Conservation (phyloP, 108 stramenopile species). For the Nitzschia sp. region DNA sequence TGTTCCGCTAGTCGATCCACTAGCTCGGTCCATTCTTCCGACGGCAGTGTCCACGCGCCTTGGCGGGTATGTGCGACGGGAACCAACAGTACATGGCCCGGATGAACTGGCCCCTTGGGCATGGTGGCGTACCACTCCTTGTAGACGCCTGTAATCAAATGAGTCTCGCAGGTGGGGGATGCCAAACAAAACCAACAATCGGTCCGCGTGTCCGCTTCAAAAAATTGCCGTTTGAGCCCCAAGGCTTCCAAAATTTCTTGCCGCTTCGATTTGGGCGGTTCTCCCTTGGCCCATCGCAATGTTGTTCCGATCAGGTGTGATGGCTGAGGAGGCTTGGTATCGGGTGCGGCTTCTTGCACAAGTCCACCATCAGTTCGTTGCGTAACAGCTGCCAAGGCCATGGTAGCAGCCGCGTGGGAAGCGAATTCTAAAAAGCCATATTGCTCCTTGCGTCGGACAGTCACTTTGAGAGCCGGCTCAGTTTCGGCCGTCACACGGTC, state of each 20-base stretch:
- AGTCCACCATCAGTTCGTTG: constrained; percentile 79
- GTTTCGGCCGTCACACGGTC: constrained; percentile 71
- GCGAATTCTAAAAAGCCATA: constrained; percentile 89
- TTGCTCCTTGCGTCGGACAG: constrained; percentile 42
- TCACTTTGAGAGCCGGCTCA: constrained; percentile 82
- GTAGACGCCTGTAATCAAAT: constrained; percentile 80
- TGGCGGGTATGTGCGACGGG: constrained; percentile 74
- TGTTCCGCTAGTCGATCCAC: constrained; percentile 55
- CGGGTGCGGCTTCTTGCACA: not conserved
- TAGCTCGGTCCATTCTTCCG: constrained; percentile 50
- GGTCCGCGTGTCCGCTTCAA: constrained; percentile 70
- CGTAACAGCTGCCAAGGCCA: constrained; percentile 81
- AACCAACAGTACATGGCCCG: constrained; percentile 82
- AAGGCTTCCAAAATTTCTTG: constrained; percentile 45
- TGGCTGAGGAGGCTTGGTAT: not conserved
- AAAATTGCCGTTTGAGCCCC: constrained; percentile 65
- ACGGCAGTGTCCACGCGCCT: constrained; percentile 50
- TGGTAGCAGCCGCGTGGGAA: constrained; percentile 85
- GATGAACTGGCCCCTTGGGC: constrained; percentile 86
- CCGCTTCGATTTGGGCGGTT: constrained; percentile 7
- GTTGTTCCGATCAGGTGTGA: constrained; percentile 46
- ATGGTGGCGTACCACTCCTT: constrained; percentile 74
- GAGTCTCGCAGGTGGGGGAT: constrained; percentile 84
- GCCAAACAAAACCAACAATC: constrained; percentile 94
- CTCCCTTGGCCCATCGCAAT: constrained; percentile 74